phyloP scores from a whole-genome alignment of 495 filamentous ascomycete species.

The Lasiosphaeris hirsuta region DNA sequence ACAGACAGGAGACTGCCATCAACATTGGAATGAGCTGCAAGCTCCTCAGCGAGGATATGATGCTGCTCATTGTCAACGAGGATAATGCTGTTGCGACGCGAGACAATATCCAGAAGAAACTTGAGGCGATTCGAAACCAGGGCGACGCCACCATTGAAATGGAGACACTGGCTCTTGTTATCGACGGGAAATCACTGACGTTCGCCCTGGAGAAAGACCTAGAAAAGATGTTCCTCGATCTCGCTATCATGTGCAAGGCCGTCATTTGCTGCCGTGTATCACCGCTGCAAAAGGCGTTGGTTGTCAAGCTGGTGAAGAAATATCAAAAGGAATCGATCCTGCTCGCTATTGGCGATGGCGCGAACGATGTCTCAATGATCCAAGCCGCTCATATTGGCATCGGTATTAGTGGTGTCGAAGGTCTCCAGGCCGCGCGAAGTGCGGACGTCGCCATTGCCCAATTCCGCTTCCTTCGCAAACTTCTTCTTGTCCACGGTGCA shows the following conservation, averaged over 20 bases:
- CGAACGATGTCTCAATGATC: conserved; percentile 99
- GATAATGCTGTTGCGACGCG: conserved; percentile 70
- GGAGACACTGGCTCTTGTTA: conserved; percentile 89
- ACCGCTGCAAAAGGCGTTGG: conserved; percentile 95
- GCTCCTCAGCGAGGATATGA: conserved; percentile 98
- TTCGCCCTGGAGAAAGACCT: conserved; percentile 91
- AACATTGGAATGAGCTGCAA: conserved; percentile 99
- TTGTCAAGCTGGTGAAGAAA: conserved; percentile 98
- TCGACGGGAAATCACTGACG: conserved; percentile 93
- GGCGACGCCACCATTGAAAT: conserved; percentile 67
- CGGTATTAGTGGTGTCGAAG: conserved; percentile 95
- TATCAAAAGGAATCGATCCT: conserved; percentile 83
- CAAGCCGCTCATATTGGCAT: conserved; percentile 98
- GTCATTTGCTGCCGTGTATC: conserved; percentile 99
- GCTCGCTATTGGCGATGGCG: conserved; percentile 94
- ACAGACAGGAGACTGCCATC: conserved; percentile 98
- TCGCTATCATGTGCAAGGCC: conserved; percentile 94
- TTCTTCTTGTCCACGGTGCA: conserved; percentile 91
- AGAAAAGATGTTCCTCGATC: conserved; percentile 89
- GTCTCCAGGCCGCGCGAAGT: conserved; percentile 94
- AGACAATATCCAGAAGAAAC: conserved; percentile 86
- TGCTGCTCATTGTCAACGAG: conserved; percentile 93
- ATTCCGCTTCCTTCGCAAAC: conserved; percentile 92
- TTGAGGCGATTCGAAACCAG: conserved; percentile 80
- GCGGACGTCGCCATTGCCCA: conserved; percentile 96